Evolutionary conservation across 1,139 yeast genomes (phyloP).

Genomic region (Pichia sp.): DNA sequence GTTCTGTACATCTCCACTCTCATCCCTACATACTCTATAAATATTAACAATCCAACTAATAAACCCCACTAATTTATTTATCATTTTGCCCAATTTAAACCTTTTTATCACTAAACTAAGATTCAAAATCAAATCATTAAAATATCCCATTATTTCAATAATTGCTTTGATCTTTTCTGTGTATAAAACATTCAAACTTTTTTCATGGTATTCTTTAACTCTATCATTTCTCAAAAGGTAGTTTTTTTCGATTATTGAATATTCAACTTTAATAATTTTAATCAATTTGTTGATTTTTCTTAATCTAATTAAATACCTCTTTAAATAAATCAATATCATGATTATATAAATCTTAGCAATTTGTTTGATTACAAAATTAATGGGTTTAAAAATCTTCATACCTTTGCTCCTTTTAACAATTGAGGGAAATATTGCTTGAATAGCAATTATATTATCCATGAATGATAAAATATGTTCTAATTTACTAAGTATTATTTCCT

Average conservation of each 20-base stretch:
- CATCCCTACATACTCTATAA: slow-evolving; percentile 25
- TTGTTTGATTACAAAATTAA: slow-evolving; percentile 16
- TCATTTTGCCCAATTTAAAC: slow-evolving; percentile 19
- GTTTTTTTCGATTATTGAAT: slow-evolving; percentile 4
- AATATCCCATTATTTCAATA: slow-evolving; percentile 25
- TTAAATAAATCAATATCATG: slow-evolving; percentile 25
- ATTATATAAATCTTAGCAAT: slow-evolving; percentile 25
- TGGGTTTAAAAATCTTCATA: slow-evolving; percentile 12
- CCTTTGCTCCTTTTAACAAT: slow-evolving; percentile 2
- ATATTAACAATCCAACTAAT: slow-evolving; percentile 27
- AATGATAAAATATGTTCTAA: slow-evolving; percentile 24
- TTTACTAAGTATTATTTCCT: slow-evolving; percentile 16
- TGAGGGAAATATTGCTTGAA: slow-evolving; percentile 22
- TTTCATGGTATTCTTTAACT: slow-evolving; percentile 10
- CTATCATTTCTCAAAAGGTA: neutral
- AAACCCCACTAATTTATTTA: slow-evolving; percentile 20
- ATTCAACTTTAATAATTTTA: slow-evolving; percentile 14
- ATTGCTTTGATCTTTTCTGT: slow-evolving; percentile 22
- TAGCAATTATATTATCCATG: slow-evolving; percentile 26
- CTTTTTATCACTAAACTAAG: slow-evolving; percentile 19
- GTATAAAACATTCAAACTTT: slow-evolving; percentile 19
- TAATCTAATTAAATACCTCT: slow-evolving; percentile 18
- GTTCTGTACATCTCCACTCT: slow-evolving; percentile 4
- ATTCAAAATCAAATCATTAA: slow-evolving; percentile 26
- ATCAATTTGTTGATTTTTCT: slow-evolving; percentile 20